Conservation (phyloP, 306 rosid species). For the Trifolium fragiferum region DNA sequence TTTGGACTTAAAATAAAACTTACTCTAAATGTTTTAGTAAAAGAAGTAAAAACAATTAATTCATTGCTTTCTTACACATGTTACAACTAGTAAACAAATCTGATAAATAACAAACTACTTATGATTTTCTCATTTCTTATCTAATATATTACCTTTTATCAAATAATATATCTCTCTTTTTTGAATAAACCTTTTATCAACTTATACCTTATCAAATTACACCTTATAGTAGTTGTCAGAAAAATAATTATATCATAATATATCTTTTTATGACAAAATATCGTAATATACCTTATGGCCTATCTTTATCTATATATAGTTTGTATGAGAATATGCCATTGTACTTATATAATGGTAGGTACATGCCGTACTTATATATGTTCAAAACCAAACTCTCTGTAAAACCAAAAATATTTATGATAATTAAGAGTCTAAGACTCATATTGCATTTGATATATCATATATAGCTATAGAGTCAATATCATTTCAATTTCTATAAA, state of each 20-base stretch:
- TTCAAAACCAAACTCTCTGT: background rate
- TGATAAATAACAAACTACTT: background rate
- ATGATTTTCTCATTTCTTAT: background rate
- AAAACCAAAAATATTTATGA: background rate
- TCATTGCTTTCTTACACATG: background rate
- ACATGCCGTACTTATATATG: background rate
- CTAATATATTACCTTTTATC: background rate
- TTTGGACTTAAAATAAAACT: too few species aligned
- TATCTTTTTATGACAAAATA: too few species aligned
- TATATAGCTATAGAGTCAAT: background rate
- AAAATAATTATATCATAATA: too few species aligned
- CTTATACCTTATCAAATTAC: background rate
- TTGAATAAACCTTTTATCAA: background rate
- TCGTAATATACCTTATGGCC: background rate
- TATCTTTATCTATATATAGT: background rate
- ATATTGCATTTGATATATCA: background rate
- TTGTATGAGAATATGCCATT: background rate
- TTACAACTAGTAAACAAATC: background rate
- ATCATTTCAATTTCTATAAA: background rate
- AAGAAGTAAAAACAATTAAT: background rate
- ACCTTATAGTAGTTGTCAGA: too few species aligned
- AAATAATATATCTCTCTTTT: background rate
- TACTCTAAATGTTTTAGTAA: background rate
- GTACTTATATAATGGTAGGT: background rate
- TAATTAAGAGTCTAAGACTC: too few species aligned